Base-by-base conservation (phyloP, 345 rosid genomes). In the Syzygium grande region DNA sequence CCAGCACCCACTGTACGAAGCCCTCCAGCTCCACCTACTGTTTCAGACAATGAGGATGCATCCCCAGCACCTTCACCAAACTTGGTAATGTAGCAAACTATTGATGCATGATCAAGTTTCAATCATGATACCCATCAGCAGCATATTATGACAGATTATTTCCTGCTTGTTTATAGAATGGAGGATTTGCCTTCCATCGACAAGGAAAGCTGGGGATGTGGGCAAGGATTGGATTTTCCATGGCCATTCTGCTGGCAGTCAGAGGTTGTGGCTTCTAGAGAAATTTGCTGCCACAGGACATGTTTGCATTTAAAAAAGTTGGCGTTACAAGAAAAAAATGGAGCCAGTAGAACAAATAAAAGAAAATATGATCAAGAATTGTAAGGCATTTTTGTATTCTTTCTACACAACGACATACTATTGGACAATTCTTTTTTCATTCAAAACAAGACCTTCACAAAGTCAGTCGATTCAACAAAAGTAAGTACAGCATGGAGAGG, bases 51-150 rank as follows among this genome's bases (percentile, higher is more conserved):
- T 5, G 94, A 93, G 68, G 98, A 94, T 86, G 91, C 93, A 30
- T 89, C 94, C 51, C 99, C 98, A 63, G 98, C 98, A 88, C 98
- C 98, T 89, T 92, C 98, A 21, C 98, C 99, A 63, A 92, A 92
- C 86, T 88, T 90, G 95, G 95, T 95, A 92, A 90, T 51, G 55
- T 38, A 87, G 85, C 88, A 73, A 52, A 25, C 41, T 11, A 34
- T 73, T 27, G 52, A 30, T 51, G 49, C 84, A 84, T 84, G 86
- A 53, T 86, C 79, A 22, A 8, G 46, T 63, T 84, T 29, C 8
- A 52, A 52, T 52, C 58, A 51, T 29, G 43, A 51, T 15, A 22
- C 25, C 21, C 27, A 63, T 43, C 41, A 49, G 68, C 52, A 68
- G 25, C 41, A 73, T 30, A 46, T 85, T 21, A 52, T 52, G 21